These are phyloP conservation scores for Botrytis aclada DNA, from an alignment of 2,329 filamentous ascomycete species.

Conservation along the genomic window DNA sequence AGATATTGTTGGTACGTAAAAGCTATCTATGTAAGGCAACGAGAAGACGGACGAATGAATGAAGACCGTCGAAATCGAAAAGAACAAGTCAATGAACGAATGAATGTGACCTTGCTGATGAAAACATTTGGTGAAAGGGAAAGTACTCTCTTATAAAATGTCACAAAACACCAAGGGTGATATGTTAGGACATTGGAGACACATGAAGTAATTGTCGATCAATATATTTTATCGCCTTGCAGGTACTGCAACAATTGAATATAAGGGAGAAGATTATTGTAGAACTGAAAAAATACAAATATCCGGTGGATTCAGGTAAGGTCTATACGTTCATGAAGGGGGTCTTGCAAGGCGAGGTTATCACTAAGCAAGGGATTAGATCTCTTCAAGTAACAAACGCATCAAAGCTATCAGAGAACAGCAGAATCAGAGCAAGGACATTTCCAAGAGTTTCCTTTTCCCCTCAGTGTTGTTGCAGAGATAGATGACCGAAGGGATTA, in stretches of 20 bases:
- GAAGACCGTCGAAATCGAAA: slow-evolving; percentile 12
- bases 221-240: slow-evolving; percentile 23
- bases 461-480: not conserved
- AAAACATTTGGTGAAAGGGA: not conserved
- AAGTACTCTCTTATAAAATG: not conserved
- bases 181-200: not conserved
- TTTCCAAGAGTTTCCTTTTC: not conserved
- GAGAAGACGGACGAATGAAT: slow-evolving; percentile 15
- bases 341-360: not conserved
- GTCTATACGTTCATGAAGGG: not conserved
- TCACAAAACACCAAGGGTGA: not conserved
- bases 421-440: not conserved
- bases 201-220: not conserved
- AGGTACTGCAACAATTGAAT: slow-evolving; percentile 4
- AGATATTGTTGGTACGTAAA: not conserved
- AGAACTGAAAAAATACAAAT: not conserved
- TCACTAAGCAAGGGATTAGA: not conserved
- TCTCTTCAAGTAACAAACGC: not conserved
- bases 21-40: not conserved
- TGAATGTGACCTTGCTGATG: slow-evolving; percentile 2
- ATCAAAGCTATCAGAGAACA: not conserved
- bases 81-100: not conserved
- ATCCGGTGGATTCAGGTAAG: not conserved
- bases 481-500: not conserved
- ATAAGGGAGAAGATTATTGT: not conserved